Conservation (phyloP, 1,284 basidiomycete genomes). For the Puccinia horiana region DNA sequence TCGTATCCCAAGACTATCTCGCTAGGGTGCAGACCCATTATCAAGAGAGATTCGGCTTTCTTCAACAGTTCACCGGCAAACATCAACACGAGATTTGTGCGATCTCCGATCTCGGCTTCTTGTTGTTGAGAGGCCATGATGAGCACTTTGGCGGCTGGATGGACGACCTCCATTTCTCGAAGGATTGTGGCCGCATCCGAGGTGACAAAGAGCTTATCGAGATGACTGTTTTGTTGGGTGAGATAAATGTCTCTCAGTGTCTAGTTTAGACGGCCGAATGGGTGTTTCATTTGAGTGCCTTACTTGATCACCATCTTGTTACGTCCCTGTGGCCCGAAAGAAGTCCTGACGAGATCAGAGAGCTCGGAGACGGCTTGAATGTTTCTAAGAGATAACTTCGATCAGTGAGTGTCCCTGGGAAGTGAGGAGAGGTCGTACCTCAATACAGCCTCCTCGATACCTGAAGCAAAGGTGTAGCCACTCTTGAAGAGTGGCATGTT, state of each 20-base stretch:
- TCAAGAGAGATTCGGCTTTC: slow-evolving; percentile 84
- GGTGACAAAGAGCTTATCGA: slow-evolving; percentile 93
- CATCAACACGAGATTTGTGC: slow-evolving; percentile 93
- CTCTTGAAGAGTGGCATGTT: slow-evolving; percentile 92
- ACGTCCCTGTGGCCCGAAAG: slow-evolving; percentile 66
- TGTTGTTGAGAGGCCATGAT: slow-evolving; percentile 98
- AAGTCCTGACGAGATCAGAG: slow-evolving; percentile 87
- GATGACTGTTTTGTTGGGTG: slow-evolving; percentile 63
- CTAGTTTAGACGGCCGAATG: neutral
- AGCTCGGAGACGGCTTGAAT: slow-evolving; percentile 93
- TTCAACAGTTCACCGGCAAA: slow-evolving; percentile 93
- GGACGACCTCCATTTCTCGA: slow-evolving; percentile 94
- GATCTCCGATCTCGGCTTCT: slow-evolving; percentile 97
- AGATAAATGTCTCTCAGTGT: neutral
- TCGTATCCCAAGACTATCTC: slow-evolving; percentile 89
- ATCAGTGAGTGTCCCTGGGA: neutral
- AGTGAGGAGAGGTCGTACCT: slow-evolving; percentile 48
- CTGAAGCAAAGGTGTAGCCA: slow-evolving; percentile 61
- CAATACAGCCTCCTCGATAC: slow-evolving; percentile 58
- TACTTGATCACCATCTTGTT: slow-evolving; percentile 91
- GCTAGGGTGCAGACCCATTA: slow-evolving; percentile 95
- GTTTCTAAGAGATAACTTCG: slow-evolving; percentile 68
- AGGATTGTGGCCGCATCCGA: slow-evolving; percentile 99
- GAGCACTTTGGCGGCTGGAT: slow-evolving; percentile 93
- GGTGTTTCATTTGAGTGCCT: neutral